These are phyloP conservation scores for Pythium aquatile DNA, from an alignment of 352 stramenopile genomes.

Conservation along the genomic window DNA sequence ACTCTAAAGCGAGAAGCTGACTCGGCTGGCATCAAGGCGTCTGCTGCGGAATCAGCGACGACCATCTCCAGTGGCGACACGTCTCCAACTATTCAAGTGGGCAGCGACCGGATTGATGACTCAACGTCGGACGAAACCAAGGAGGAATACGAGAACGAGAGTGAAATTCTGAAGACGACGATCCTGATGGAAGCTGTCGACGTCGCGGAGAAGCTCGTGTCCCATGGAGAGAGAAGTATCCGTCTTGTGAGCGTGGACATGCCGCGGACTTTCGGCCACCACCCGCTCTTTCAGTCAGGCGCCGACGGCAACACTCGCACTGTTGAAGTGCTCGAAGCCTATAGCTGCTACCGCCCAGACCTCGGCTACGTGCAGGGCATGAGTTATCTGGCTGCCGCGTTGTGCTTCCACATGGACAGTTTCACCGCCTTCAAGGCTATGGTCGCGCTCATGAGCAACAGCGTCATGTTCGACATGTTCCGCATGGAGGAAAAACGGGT, in stretches of 20 bases:
- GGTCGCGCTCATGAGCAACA: constrained; percentile 80
- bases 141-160: background rate
- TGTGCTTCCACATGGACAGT: constrained; percentile 89
- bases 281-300: constrained; percentile 73
- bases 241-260: constrained; percentile 83
- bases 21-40: constrained; percentile 16
- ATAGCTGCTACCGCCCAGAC: constrained; percentile 85
- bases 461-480: constrained; percentile 88
- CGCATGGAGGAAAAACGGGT: constrained; percentile 77
- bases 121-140: background rate
- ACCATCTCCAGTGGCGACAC: constrained; percentile 19
- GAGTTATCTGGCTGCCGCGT: constrained; percentile 80
- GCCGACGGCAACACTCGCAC: constrained; percentile 70
- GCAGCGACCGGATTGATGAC: constrained; percentile 10
- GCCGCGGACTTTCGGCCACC: constrained; percentile 81
- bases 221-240: constrained; percentile 78
- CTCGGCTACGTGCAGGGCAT: constrained; percentile 87
- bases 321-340: constrained; percentile 80
- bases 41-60: constrained; percentile 6
- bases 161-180: constrained; percentile 20
- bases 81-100: constrained; percentile 12
- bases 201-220: constrained; percentile 80
- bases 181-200: constrained; percentile 70
- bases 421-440: constrained; percentile 86
- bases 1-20: constrained; percentile 62